A percentile compares a stretch with the other conserved stretches of the same genome.
phyloP scores from a whole-genome alignment of 805 yeast genomes.

The Hermanozyma aechmeae region DNA sequence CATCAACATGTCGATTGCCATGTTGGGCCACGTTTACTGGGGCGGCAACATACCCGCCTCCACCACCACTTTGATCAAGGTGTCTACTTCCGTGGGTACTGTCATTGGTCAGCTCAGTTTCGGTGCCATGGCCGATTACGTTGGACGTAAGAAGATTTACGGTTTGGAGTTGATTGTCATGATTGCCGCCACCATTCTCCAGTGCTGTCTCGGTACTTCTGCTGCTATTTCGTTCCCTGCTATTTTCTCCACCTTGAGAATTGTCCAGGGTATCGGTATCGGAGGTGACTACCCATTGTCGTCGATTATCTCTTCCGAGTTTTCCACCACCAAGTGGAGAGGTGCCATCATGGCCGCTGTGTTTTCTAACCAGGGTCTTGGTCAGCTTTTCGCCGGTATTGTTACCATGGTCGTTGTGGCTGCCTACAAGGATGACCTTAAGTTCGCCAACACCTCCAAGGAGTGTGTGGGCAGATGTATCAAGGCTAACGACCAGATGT shows the following conservation, averaged over 20 bases:
- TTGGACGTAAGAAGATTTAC: conserved; percentile 83
- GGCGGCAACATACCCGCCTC: conserved; percentile 53
- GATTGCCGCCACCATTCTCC: conserved; percentile 71
- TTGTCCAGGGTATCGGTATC: conserved; percentile 89
- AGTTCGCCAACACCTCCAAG: conserved; percentile 40
- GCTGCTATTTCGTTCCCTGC: conserved; percentile 69
- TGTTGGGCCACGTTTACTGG: conserved; percentile 77
- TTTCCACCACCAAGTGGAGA: conserved; percentile 92
- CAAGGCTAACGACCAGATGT: conserved; percentile 83
- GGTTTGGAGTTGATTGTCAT: conserved; percentile 82
- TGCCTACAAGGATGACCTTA: conserved; percentile 60
- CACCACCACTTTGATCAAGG: conserved; percentile 69
- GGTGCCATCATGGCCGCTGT: conserved; percentile 97
- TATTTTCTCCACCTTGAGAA: conserved; percentile 67
- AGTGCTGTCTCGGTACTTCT: conserved; percentile 64
- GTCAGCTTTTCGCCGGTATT: conserved; percentile 82
- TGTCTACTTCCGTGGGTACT: conserved; percentile 89
- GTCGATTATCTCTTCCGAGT: conserved; percentile 88
- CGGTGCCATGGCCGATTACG: conserved; percentile 70
- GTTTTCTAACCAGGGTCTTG: conserved; percentile 95
- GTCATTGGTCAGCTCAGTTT: conserved; percentile 85
- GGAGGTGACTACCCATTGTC: conserved; percentile 97
- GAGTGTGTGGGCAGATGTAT: conserved; percentile 61
- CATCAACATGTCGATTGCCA: conserved; percentile 71
- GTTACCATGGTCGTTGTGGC: conserved; percentile 70